Percentiles rank a stretch among this genome's conserved stretches.
Conservation (phyloP, 2,329 filamentous ascomycete species). For the Sphaerulina populicola region DNA sequence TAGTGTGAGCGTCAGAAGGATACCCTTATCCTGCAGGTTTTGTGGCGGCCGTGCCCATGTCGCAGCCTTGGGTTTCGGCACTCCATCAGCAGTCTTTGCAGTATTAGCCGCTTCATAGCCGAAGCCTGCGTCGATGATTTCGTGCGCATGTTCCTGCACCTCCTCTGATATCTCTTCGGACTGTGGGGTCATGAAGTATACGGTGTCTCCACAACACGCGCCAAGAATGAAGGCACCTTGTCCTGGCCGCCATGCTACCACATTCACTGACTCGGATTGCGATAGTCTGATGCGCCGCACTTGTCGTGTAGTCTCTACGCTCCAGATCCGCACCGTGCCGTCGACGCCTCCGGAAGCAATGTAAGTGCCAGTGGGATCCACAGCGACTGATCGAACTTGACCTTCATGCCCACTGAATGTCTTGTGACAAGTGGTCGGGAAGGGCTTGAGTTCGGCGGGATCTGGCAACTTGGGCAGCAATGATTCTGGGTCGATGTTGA, state of each 20-base stretch:
- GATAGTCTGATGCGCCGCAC: constrained; percentile 76
- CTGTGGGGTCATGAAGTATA: constrained; percentile 69
- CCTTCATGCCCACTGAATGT: constrained; percentile 84
- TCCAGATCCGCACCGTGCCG: constrained; percentile 85
- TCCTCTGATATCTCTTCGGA: constrained; percentile 24
- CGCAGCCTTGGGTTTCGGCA: constrained; percentile 62
- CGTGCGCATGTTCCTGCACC: constrained; percentile 63
- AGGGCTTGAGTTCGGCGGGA: constrained; percentile 87
- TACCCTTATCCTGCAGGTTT: constrained; percentile 65
- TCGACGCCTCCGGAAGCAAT: constrained; percentile 91
- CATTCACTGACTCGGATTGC: constrained; percentile 69
- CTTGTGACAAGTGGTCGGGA: constrained; percentile 82
- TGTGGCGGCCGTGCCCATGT: constrained; percentile 75
- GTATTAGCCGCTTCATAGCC: constrained; percentile 71
- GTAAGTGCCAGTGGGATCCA: constrained; percentile 79
- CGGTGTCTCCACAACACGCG: constrained; percentile 72
- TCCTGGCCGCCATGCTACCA: constrained; percentile 80
- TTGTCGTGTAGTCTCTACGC: constrained; percentile 74
- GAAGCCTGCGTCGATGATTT: constrained; percentile 79
- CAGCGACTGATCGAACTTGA: constrained; percentile 71
- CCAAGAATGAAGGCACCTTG: constrained; percentile 74
- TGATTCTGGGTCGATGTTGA: constrained; percentile 93
- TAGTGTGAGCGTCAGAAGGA: constrained; percentile 72
- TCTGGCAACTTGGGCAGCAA: constrained; percentile 86
- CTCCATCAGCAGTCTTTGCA: constrained; percentile 43